Evolutionary conservation across 495 filamentous ascomycete genomes (phyloP), one percentile per base, ranked within the genome.

Genomic region (Geoglossum glabrum): DNA sequence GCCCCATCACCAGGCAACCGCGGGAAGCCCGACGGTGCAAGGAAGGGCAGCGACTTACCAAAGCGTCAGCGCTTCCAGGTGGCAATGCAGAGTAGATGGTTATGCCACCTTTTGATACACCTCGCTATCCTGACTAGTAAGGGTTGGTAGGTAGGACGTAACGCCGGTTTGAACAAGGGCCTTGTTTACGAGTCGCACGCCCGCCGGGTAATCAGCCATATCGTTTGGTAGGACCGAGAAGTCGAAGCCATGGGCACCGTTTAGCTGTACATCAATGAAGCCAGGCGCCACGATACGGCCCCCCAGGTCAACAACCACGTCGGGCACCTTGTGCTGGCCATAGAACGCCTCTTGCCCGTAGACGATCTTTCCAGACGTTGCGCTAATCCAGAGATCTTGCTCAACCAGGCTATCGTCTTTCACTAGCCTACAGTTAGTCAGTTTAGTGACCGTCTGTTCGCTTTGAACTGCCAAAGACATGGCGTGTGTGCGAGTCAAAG

Each of bases 231-330:
- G 71, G 0, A 75, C 71, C 0, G 85, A 89, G 67, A 90, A 90
- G 70, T 92, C 86, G 71, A 90, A 87, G 49, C 87, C 87, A 60
- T 84, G 84, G 6, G 82, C 85, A 45, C 87, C 87, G 63, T 94
- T 94, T 49, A 90, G 75, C 65, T 94, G 87, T 51, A 85, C 80
- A 63, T 94, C 87, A 63, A 93, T 86, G 62, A 92, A 76, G 15
- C 86, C 87, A 0, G 87, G 86, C 13, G 85, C 78, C 25, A 94
- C 62, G 63, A 92, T 87, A 60, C 83, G 81, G 50, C 84, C 83
- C n/a, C 78, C 73, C 13, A 92, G 78, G 62, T 94, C 77, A 62
- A 92, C 72, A 55, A 81, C 73, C 54, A 65, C 59, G 62, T 81
- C 77, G 6, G 81, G 79, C 6, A 76, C 67, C n/a, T 69, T 65